phyloP scores from a whole-genome alignment of 106 monocot species.

The Phalaenopsis aphrodite region DNA sequence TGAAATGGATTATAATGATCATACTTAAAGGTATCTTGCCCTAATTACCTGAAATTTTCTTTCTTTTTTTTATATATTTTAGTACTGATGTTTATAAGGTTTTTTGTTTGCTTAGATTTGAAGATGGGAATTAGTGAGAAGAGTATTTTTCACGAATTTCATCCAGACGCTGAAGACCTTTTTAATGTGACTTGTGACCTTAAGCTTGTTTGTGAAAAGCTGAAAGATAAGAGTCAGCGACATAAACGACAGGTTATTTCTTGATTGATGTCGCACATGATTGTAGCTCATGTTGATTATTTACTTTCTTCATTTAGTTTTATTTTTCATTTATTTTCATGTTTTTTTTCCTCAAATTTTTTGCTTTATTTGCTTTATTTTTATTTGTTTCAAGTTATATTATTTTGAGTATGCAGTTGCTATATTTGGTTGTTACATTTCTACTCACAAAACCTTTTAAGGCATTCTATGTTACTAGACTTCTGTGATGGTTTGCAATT shows the following conservation, averaged over 20 bases:
- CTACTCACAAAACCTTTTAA: background rate
- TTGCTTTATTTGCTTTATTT: background rate
- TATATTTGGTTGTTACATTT: background rate
- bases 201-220: slow-evolving; percentile 88
- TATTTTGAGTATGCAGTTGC: background rate
- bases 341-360: too few species aligned
- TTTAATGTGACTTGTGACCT: slow-evolving; percentile 99
- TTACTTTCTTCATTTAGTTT: background rate
- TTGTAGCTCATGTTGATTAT: background rate
- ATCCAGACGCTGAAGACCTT: slow-evolving; percentile 98
- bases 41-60: background rate
- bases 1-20: slow-evolving; percentile 96
- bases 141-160: slow-evolving; percentile 94
- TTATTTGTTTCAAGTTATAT: background rate
- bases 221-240: slow-evolving; percentile 74
- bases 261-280: background rate
- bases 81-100: background rate
- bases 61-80: background rate
- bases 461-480: background rate
- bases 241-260: slow-evolving; percentile 87
- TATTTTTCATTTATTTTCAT: background rate
- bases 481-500: background rate
- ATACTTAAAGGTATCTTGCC: slow-evolving; percentile 70
- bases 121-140: slow-evolving; percentile 94
- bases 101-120: slow-evolving; percentile 47